Evolutionary conservation across 768 basidiomycete species (phyloP), one percentile per base, ranked within the genome.

Genomic region (Rhodotorula kratochvilovae): DNA sequence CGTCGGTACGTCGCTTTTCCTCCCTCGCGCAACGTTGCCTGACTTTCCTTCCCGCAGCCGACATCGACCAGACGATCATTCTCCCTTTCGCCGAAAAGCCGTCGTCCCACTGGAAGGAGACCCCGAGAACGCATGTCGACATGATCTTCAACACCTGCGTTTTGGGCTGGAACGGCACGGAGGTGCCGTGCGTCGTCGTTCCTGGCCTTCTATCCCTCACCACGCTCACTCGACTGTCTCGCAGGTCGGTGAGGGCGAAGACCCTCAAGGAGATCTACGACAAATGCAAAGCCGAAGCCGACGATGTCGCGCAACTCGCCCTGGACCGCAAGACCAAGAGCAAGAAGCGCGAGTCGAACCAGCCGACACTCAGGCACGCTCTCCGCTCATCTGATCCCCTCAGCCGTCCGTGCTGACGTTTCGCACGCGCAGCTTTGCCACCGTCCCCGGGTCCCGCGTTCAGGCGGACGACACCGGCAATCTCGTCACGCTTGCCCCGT

Each of bases 301-400:
- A 50, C 51, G n/a, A 29, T 1, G 13, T 15, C 51, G n/a, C 2
- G 1, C 1, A 5, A 13, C 12, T 1, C n/a, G n/a, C 11, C 12
- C n/a, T 2, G 12, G 29, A 29, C 25, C 23, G 27, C 27, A 35
- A 23, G 33, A 13, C 5, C 54, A 35, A 10, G 54, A 16, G 17
- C 25, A 55, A 55, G 54, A 29, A 31, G 53, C 29, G 15, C 29
- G 25, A 3, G 48, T n/a, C 33, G 33, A 33, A 10, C 25, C 54
- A 55, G 33, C 16, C 17, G 54, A 33, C 35, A 31, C 54, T 55
- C 1, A 17, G 31, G 54, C 35, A 33, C 11, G 54, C n/a, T n/a
- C n/a, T n/a, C n/a, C n/a, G n/a, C n/a, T n/a, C n/a, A n/a, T 25
- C 17, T 4, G 2, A 4, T 13, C 16, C 48, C 21, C 21, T 25